Evolutionary conservation across 2,329 filamentous ascomycete genomes (phyloP).

Genomic region (Paraphoma sp.): DNA sequence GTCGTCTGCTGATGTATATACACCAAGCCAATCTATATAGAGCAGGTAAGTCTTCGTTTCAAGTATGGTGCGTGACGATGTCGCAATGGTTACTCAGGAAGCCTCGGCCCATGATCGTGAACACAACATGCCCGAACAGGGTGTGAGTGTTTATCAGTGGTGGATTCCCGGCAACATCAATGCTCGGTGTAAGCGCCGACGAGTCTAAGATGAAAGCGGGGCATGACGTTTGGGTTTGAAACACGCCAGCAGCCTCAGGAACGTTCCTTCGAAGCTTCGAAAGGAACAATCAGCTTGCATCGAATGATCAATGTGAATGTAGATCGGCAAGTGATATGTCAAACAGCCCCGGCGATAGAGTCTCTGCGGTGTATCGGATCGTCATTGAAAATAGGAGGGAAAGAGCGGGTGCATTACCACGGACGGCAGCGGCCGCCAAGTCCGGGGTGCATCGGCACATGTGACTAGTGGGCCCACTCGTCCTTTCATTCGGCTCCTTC

Average conservation of each 20-base stretch:
- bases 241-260: not conserved
- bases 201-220: not conserved
- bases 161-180: not conserved
- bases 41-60: not conserved
- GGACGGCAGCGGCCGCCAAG: not conserved
- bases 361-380: not conserved
- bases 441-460: not conserved
- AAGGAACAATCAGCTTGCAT: not conserved
- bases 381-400: not conserved
- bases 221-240: not conserved
- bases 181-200: not conserved
- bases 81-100: not conserved
- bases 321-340: not conserved
- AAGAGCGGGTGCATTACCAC: not conserved
- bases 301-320: not conserved
- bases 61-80: not conserved
- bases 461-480: not conserved
- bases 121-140: not conserved
- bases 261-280: not conserved
- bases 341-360: not conserved
- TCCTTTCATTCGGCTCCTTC: not conserved
- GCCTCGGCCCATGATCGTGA: not conserved
- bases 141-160: not conserved
- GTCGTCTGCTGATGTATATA: not conserved
- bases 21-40: constrained; percentile 6